Base-by-base conservation (phyloP, 1,284 basidiomycete genomes). In the Ustilago bromivora region DNA sequence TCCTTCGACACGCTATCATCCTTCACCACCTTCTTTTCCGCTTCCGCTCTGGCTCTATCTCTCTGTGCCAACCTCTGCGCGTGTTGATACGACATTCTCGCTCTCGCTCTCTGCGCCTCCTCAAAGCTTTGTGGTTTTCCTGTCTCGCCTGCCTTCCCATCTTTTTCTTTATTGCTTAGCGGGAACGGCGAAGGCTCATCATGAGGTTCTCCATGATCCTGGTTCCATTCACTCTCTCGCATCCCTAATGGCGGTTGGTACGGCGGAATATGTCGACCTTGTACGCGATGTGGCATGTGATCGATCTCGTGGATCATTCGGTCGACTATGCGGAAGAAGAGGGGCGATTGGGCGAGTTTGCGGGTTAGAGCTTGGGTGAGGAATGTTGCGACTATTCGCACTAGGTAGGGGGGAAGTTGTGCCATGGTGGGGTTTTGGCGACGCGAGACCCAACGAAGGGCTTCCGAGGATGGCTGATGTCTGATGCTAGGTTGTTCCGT, bases 291-390 rank as follows among this genome's bases (percentile, higher is more conserved):
- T 17, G 78, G 78, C 64, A 80, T 65, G 62, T 82, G 80, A 56
- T 82, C 80, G 41, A 77, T 72, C 32, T 82, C 80, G 68, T 82
- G 80, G 35, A 82, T 75, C 79, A 79, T 77, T 15, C 80, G 67
- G 35, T 80, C 79, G 49, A 82, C 77, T 31, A 78, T 43, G 36
- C 76, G 62, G 57, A 81, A 81, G 73, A 81, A 82, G 4, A 78
- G 66, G 5, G 80, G 80, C 13, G 79, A 81, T 43, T 66, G 57
- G 41, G 76, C 76, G 0, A 82, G 57, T 57, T 78, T 74, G 9
- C 79, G 63, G 32, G 80, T 82, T 11, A 82, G 65, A 3, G 71
- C 73, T 52, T 80, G 72, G 7, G 80, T 80, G 17, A 80, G 69
- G 46, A 77, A 69, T 9, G 78, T 54, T 3, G 79, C 68, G 19